Evolutionary conservation across 352 stramenopile species (phyloP).

Genomic region (Plasmopara viticola): DNA sequence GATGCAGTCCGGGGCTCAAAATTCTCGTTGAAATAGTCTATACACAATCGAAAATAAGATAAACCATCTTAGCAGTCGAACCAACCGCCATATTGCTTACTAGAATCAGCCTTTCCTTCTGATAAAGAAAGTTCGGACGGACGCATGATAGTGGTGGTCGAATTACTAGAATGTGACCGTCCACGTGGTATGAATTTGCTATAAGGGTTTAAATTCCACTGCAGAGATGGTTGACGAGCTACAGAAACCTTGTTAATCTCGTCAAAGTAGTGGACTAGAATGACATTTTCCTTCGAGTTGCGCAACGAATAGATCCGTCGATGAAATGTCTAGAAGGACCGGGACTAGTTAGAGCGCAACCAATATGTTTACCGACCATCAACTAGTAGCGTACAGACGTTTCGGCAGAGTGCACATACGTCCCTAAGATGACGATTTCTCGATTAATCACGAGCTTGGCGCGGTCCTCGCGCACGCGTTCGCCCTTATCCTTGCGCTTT

Average conservation of each 20-base stretch:
- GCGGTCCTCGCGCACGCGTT: slow-evolving; percentile 68
- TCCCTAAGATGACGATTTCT: slow-evolving; percentile 71
- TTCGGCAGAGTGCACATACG: slow-evolving; percentile 79
- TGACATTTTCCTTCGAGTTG: slow-evolving; percentile 53
- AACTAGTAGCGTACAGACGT: slow-evolving; percentile 33
- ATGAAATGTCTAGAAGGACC: slow-evolving; percentile 62
- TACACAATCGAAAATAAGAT: background rate
- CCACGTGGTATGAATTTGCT: slow-evolving; percentile 12
- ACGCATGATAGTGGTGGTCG: slow-evolving; percentile 1
- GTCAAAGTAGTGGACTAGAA: slow-evolving; percentile 87
- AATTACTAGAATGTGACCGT: slow-evolving; percentile 18
- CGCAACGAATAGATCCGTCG: slow-evolving; percentile 75
- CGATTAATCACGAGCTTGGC: slow-evolving; percentile 84
- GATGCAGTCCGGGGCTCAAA: slow-evolving; percentile 21
- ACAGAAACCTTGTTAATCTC: slow-evolving; percentile 46
- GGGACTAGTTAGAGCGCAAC: background rate
- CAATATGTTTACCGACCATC: background rate
- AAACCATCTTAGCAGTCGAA: background rate
- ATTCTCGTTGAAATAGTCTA: slow-evolving; percentile 56
- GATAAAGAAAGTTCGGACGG: slow-evolving; percentile 5
- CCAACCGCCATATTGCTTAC: slow-evolving; percentile 39
- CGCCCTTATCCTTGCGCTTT: slow-evolving; percentile 80
- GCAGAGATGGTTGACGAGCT: slow-evolving; percentile 1
- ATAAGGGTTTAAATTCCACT: slow-evolving; percentile 2
- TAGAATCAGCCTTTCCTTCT: slow-evolving; percentile 40